Evolutionary conservation across 768 basidiomycete species (phyloP), one percentile per base, ranked within the genome.

Genomic region (Lentinula detonsa): DNA sequence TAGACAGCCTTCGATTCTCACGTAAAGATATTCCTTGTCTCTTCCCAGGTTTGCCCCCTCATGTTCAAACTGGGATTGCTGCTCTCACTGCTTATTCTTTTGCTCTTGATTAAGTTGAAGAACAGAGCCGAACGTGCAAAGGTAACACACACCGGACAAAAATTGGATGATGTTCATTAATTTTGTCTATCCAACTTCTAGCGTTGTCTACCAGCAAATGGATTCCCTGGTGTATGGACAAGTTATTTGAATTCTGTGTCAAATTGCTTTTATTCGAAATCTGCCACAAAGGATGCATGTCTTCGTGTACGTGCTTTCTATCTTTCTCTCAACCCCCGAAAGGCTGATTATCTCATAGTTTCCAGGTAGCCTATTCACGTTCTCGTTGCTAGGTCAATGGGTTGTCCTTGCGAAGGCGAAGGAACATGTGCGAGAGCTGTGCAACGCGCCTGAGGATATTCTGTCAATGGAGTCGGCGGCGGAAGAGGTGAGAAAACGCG

Each of bases 391-490:
- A 8, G 65, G 65, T 5, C 42, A 64, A 40, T 66, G 61, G 61
- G 42, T 55, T 5, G 63, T 66, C 23, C 43, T 66, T 23, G 61
- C 50, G 28, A 59, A 51, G 51, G 21, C 51, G 5, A 60, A 51
- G 37, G 46, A 60, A 3, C 63, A 62, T 45, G 59, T 64, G 42
- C 60, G 50, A 43, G 65, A 66, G 15, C 31, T 62, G 28, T 60
- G n/a, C 40, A 64, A 62, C 48, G 63, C 63, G 13, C 61, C 61
- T 15, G 65, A 66, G 45, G 61, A 64, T 9, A 50, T 59, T 1
- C 51, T 66, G 4, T 66, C 65, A 3, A 66, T 66, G 63, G 65
- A 66, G 40, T 56, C 61, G 13, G 65, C 65, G 6, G 63, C 63
- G 2, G 65, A 66, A 28, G 63, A 66, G 46, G 65, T 66, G 31